A percentile compares a stretch with the other conserved stretches of the same genome.
Conservation (phyloP, 1,139 yeast species). For the Tardiomyces blankii region DNA sequence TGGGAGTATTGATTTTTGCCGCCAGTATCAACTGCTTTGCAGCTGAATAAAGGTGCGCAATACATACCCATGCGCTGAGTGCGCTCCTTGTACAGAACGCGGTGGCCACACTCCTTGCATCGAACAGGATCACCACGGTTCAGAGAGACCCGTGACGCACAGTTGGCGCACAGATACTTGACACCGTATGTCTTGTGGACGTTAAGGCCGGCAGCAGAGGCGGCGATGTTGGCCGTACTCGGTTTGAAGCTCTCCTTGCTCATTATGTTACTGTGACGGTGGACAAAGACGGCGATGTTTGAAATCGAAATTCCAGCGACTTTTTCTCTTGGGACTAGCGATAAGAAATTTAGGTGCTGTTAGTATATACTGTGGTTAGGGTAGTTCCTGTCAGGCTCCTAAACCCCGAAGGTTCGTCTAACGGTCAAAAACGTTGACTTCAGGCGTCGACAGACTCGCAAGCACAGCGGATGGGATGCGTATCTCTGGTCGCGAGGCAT, state of each 20-base stretch:
- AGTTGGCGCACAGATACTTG: conserved; percentile 91
- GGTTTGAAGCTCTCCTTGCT: conserved; percentile 89
- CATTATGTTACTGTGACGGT: conserved; percentile 7
- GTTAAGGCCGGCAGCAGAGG: conserved; percentile 57
- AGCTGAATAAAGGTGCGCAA: too few relatives aligned
- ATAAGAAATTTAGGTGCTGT: not conserved
- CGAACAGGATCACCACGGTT: conserved; percentile 95
- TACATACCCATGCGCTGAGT: conserved; percentile 78
- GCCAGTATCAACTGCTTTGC: not conserved
- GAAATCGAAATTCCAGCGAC: not conserved
- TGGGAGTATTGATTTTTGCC: too few relatives aligned
- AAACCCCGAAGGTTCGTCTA: too few relatives aligned
- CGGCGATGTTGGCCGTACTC: conserved; percentile 50
- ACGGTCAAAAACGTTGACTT: too few relatives aligned
- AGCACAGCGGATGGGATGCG: not conserved
- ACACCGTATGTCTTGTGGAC: conserved; percentile 76
- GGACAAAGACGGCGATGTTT: not conserved
- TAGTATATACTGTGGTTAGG: not conserved
- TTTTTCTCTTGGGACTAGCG: not conserved
- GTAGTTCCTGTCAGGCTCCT: not conserved
- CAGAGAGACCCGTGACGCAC: conserved; percentile 81
- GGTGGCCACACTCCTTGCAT: conserved; percentile 97
- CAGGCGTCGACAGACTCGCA: not conserved
- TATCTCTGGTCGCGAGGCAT: not conserved
- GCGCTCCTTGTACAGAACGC: conserved; percentile 94